Base-by-base conservation (phyloP, 169 alveolate genomes). In the Eimeria maxima region DNA sequence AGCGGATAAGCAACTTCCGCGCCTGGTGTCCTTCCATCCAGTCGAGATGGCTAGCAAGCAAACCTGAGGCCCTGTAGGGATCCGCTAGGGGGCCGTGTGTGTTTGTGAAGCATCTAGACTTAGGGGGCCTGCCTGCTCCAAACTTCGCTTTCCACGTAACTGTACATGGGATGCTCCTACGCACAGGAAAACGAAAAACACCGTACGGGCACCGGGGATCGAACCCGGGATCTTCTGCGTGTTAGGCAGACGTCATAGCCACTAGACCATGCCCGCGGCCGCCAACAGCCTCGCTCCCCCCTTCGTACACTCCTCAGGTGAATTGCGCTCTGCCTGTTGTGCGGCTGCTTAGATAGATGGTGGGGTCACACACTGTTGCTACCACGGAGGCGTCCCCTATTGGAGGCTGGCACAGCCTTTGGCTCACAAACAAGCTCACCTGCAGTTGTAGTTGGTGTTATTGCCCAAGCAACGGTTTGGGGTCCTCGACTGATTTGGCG, bases 231-330 rank as follows among this genome's bases (percentile, higher is more conserved):
- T 73, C 96, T 93, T 87, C 86, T 89, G 96, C 96, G 96, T 93
- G 96, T 93, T 89, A 93, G 96, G 96, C 96, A 89, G 86, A 87
- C 96, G 96, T 93, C 96, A 93, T 93, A 93, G 96, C 96, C 96
- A 93, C 96, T 93, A 80, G 96, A 93, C 96, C 96, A 93, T 67
- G 96, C 96, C 90, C 96, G 96, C 96, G 16, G 2, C 63, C 63
- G 63, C 63, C 18, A 3, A 8, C 63, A 16, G 2, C 63, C 63
- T 16, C 11, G 2, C 63, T 53, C 22, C 63, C 22, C 18, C 3
- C 63, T 1, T 11, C 63, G 63, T 53, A 3, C 63, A 53, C 63
- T 53, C 63, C 18, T 8, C 63, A 53, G 18, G 22, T 16, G 18
- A 1, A 11, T 16, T 53, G 22, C 63, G 1, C 1, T 53, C 63